These are phyloP conservation scores for Rhizopogon sp. DNA, from an alignment of 768 basidiomycete genomes.

Conservation along the genomic window DNA sequence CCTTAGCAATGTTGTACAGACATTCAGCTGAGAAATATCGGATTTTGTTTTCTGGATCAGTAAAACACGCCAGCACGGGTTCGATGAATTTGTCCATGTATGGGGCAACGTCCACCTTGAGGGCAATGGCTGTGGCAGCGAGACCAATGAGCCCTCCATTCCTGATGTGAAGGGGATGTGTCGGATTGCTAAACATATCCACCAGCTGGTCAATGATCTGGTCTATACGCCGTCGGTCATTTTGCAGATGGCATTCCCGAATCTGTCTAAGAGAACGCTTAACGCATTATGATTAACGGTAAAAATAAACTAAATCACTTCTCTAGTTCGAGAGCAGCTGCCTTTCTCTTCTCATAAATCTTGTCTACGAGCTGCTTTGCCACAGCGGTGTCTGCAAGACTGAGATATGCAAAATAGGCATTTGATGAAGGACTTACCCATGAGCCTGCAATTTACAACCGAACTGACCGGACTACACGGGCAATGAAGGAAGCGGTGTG, in stretches of 20 bases:
- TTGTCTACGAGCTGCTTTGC: constrained; percentile 84
- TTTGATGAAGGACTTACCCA: constrained; percentile 2
- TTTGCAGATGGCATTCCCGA: constrained; percentile 78
- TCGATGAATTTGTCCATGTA: constrained; percentile 93
- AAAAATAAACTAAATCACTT: constrained; percentile 47
- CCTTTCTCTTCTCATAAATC: constrained; percentile 95
- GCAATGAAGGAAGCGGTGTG: background rate
- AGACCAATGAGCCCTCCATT: constrained; percentile 96
- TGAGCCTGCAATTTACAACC: background rate
- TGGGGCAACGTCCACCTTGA: constrained; percentile 88
- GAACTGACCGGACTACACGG: no score
- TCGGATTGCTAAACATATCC: constrained; percentile 83
- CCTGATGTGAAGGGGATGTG: constrained; percentile 82
- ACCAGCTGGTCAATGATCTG: constrained; percentile 93
- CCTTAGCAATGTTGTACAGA: constrained; percentile 96
- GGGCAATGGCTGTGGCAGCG: constrained; percentile 94
- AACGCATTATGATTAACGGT: background rate
- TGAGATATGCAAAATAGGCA: background rate
- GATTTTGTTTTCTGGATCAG: constrained; percentile 91
- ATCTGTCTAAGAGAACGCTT: constrained; percentile 51
- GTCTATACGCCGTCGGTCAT: constrained; percentile 75
- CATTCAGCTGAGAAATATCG: constrained; percentile 98
- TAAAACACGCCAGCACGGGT: constrained; percentile 85
- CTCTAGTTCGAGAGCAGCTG: constrained; percentile 92
- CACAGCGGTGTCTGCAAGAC: constrained; percentile 57